These are phyloP conservation scores for Lachnellula subtilissima DNA, from an alignment of 2,329 filamentous ascomycete genomes.

Conservation along the genomic window DNA sequence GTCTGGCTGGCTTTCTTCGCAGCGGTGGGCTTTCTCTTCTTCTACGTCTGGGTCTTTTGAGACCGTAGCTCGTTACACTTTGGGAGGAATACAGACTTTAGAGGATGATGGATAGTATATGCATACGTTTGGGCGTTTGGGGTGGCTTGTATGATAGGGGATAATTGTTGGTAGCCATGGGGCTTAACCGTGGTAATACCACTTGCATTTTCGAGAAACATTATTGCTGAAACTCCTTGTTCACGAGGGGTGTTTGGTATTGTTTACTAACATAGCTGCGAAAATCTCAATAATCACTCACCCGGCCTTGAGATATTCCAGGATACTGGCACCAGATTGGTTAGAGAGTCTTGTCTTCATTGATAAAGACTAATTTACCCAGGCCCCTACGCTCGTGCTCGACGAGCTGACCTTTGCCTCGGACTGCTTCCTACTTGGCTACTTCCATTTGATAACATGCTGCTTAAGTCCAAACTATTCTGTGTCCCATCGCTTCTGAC, in stretches of 20 bases:
- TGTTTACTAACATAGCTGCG: neutral
- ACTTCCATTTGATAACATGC: conserved; percentile 24
- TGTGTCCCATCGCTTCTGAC: conserved; percentile 33
- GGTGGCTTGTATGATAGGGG: conserved; percentile 7
- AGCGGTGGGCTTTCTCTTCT: conserved; percentile 76
- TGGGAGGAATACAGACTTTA: neutral
- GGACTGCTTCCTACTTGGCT: conserved; percentile 29
- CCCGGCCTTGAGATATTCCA: neutral
- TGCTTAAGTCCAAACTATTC: conserved; percentile 30
- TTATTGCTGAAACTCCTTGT: neutral
- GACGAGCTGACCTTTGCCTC: conserved; percentile 6
- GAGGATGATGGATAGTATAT: neutral
- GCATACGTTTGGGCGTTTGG: conserved; percentile 5
- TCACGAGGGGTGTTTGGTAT: no score
- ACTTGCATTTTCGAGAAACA: neutral
- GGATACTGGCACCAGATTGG: neutral
- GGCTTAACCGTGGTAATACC: conserved; percentile 9
- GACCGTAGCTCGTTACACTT: neutral
- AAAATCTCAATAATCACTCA: neutral
- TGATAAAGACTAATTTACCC: neutral
- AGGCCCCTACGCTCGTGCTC: neutral
- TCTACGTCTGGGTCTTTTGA: conserved; percentile 88
- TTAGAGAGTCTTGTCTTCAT: no score
- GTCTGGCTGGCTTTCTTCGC: conserved; percentile 89
- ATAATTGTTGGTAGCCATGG: conserved; percentile 6